A percentile compares a stretch with the other conserved stretches of the same genome.
Evolutionary conservation across 1,139 yeast genomes (phyloP).

Genomic region (Groenewaldozyma auringiensis): DNA sequence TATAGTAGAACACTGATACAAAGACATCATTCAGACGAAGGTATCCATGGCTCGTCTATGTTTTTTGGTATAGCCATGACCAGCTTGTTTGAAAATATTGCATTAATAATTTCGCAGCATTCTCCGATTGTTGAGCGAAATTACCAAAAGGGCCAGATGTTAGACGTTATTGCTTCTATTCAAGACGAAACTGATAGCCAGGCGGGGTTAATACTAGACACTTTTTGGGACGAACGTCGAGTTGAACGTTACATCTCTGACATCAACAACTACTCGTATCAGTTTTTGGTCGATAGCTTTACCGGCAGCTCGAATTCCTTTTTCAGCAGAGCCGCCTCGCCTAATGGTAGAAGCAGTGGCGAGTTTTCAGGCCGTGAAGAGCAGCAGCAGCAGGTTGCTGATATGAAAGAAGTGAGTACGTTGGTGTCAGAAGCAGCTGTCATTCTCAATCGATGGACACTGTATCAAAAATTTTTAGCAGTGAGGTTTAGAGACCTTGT

Average conservation of each 20-base stretch:
- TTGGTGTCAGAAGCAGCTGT: conserved; percentile 62
- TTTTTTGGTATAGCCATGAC: conserved; percentile 63
- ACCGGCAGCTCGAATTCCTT: conserved; percentile 12
- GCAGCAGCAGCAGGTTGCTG: conserved; percentile 17
- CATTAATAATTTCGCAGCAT: conserved; percentile 80
- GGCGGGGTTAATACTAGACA: conserved; percentile 79
- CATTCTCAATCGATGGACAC: conserved; percentile 79
- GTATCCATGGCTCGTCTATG: conserved; percentile 22
- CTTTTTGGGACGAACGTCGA: conserved; percentile 68
- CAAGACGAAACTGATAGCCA: conserved; percentile 89
- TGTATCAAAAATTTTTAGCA: conserved; percentile 70
- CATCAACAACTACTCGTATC: conserved; percentile 49
- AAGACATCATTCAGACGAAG: conserved; percentile 17
- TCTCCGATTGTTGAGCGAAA: conserved; percentile 65
- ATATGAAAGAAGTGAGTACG: conserved; percentile 49
- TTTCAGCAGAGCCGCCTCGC: conserved; percentile 9
- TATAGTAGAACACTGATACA: conserved; percentile 59
- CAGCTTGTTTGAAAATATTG: conserved; percentile 75
- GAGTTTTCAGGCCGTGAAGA: conserved; percentile 24
- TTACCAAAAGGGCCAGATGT: conserved; percentile 62
- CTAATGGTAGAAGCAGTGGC: conserved; percentile 13
- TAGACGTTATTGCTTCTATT: conserved; percentile 58
- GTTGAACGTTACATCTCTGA: conserved; percentile 51
- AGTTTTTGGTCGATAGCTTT: conserved; percentile 31
- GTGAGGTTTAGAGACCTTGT: conserved; percentile 41